Base-by-base conservation (phyloP, 1,139 yeast genomes). In the Hyphopichia khmerensis region DNA sequence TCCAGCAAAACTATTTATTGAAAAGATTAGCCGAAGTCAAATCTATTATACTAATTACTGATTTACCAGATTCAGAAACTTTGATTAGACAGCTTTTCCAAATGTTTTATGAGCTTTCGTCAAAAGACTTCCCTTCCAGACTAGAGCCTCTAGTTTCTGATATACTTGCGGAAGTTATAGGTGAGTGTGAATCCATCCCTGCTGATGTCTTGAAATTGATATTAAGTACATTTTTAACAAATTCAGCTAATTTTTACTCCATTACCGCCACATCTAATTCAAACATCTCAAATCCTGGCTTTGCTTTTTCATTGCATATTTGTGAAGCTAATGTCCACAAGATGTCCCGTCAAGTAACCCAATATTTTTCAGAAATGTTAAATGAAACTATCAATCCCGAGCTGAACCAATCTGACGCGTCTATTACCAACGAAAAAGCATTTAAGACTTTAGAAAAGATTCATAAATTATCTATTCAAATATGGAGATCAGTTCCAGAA, bases 401-500 rank as follows among this genome's bases (percentile, higher is more conserved):
- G 6, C 57, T 56, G 5, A 57, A 55, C 18, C 65, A 65, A 14
- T 57, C 29, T 6, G 39, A 34, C 10, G 38, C 8, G 5, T 10
- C 16, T 14, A 24, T 31, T 17, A 32, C 15, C 14, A 36, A 42
- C 15, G 15, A 57, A 50, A 62, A 60, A 21, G 67, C 75, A 3
- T 53, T 69, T 38, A 76, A 69, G 26, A 77, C 75, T 17, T 64
- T 84, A 45, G 67, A 66, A 17, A 83, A 81, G 51, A 69, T 87
- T 6, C 96, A 89, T 55, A 70, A 65, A 23, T 64, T 89, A 31
- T 71, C 86, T 0, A 68, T 82, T 6, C 84, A 84, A 48, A 69
- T 90, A 4, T 91, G 96, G 96, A 77, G 72, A 48, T 75, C 79
- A 43, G 83, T 83, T 0, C 97, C 97, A 0, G 93, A 86, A 34